A percentile compares a stretch with the other conserved stretches of the same genome.
These are phyloP conservation scores for Salvia rosmarinus DNA, from an alignment of 257 asterid genomes.

Conservation along the genomic window DNA sequence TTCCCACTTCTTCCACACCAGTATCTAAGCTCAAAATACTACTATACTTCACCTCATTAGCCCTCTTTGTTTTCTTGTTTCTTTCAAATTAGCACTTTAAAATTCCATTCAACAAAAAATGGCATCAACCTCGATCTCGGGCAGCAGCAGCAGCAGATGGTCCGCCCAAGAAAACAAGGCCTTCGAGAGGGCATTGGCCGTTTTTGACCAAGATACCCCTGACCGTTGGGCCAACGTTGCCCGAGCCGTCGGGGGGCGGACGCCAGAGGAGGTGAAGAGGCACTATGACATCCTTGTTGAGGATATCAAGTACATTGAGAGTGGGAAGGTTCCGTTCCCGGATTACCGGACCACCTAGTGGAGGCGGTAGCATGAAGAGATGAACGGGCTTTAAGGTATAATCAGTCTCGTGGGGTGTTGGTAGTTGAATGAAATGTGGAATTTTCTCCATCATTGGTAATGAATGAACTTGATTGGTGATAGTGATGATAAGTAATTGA, in stretches of 20 bases:
- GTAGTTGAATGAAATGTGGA: not conserved
- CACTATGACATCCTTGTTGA: constrained; percentile 71
- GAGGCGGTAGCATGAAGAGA: constrained; percentile 20
- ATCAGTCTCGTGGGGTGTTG: not conserved
- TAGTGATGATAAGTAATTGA: constrained; percentile 4
- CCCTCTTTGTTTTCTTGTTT: not conserved
- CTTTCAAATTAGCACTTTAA: not conserved
- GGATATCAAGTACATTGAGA: constrained; percentile 66
- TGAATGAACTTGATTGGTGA: constrained; percentile 22
- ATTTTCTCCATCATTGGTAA: constrained; percentile 19
- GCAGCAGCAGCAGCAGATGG: constrained; percentile 51
- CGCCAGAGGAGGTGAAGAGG: constrained; percentile 71
- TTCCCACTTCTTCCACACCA: constrained; percentile 32
- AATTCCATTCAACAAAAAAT: constrained; percentile 26
- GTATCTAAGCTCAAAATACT: not conserved
- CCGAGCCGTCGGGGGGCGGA: constrained; percentile 67
- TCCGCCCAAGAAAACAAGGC: constrained; percentile 75
- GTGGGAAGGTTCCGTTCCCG: constrained; percentile 73
- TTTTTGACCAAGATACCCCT: constrained; percentile 70
- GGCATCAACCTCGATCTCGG: constrained; percentile 52
- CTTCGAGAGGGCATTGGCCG: constrained; percentile 76
- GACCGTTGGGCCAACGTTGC: constrained; percentile 91
- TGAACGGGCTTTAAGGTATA: not conserved
- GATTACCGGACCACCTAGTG: constrained; percentile 49
- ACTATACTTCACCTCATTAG: not conserved